Base-by-base conservation (phyloP, 305 asterid species). In the Fraxinus velutina region DNA sequence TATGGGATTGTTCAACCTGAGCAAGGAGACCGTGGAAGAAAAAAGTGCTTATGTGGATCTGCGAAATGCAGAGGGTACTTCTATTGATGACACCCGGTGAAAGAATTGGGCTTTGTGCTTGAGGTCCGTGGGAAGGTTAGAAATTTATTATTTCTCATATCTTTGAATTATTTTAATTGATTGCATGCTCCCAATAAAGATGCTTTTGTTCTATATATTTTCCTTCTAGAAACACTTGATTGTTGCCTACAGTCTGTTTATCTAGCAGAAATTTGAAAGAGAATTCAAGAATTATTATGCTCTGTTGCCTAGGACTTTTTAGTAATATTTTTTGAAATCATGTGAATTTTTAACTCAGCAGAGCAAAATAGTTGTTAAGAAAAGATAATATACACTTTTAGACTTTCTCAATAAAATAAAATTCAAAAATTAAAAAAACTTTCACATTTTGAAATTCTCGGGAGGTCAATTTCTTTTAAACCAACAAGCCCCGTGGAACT, bases 1-100 rank as follows among this genome's bases (percentile, higher is more conserved):
- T 95, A 93, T 83, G 99, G 97, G 75, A 72, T 91, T 22, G 85
- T 87, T 85, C 84, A 85, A 33, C 76, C 93, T 47, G 91, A 88
- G 80, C 90, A 88, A 81, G 89, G 92, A 77, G 88, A 86, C 47
- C 78, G 72, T 77, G 90, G 91, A 83, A 93, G 91, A 90, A 92
- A 90, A 83, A 90, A 83, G 86, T 95, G 99, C 87, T 79, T 87
- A 74, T 95, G 99, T 79, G 98, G 92, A 78, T 88, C 93, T 9
- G 82, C 72, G 27, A 93, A 91, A 85, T 95, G 99, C 89, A 86
- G 88, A 86, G 97, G 99, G 57, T 89, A 88, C 87, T 93, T 92
- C 86, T 90, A 93, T 84, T 93, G 85, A 89, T 76, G 78, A 42
- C 27, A 76, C 15, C 79, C 7, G 32, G 36, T 30, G 74, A 75